Conservation (phyloP, 2,329 filamentous ascomycete species). For the Aspergillus sp. region DNA sequence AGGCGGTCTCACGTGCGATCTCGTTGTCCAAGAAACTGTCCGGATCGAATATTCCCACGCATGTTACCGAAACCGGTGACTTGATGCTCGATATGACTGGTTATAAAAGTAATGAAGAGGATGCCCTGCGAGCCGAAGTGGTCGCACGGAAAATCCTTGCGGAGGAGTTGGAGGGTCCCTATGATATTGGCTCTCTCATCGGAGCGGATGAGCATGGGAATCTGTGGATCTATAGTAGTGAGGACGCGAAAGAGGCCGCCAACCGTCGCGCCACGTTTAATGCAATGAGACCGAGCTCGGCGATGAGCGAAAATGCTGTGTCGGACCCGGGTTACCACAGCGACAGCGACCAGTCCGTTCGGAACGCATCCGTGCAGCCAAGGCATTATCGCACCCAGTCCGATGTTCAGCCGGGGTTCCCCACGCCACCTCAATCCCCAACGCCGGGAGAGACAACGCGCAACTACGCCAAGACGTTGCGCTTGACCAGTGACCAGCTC, state of each 20-base stretch:
- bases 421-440: slow-evolving; percentile 57
- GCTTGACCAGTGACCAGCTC: slow-evolving; percentile 91
- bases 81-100: slow-evolving; percentile 98
- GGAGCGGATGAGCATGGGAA: slow-evolving; percentile 95
- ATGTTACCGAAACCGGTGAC: slow-evolving; percentile 89
- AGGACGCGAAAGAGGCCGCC: slow-evolving; percentile 89
- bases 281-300: slow-evolving; percentile 50
- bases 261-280: slow-evolving; percentile 61
- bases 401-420: slow-evolving; percentile 66
- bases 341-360: slow-evolving; percentile 68
- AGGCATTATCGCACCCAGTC: slow-evolving; percentile 61
- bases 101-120: slow-evolving; percentile 91
- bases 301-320: slow-evolving; percentile 69
- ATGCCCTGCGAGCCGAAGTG: slow-evolving; percentile 88
- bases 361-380: slow-evolving; percentile 60
- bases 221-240: slow-evolving; percentile 98
- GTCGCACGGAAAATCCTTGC: slow-evolving; percentile 87
- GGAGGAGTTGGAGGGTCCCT: slow-evolving; percentile 90
- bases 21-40: slow-evolving; percentile 84
- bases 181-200: slow-evolving; percentile 93
- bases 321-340: slow-evolving; percentile 96
- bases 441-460: slow-evolving; percentile 66
- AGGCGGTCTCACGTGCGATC: slow-evolving; percentile 80
- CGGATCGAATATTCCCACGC: slow-evolving; percentile 85
- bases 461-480: slow-evolving; percentile 95